Evolutionary conservation across 1,284 basidiomycete species (phyloP).

Genomic region (Malassezia obtusa): DNA sequence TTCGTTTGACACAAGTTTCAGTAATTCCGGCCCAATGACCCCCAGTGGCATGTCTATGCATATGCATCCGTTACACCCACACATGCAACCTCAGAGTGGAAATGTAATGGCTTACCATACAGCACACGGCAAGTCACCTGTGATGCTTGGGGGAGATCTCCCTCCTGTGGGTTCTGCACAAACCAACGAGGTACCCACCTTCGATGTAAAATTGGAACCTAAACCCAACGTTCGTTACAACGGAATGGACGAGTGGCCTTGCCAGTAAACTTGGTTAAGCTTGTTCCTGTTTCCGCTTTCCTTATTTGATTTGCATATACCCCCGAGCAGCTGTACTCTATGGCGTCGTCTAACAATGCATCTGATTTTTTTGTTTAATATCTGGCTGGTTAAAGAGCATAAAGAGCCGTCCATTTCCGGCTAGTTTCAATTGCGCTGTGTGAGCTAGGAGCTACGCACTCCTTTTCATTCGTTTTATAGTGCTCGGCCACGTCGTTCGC

Average conservation of each 20-base stretch:
- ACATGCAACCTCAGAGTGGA: not conserved
- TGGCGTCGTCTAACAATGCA: not conserved
- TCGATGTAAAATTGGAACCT: not conserved
- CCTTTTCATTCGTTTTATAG: constrained; percentile 93
- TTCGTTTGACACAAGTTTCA: constrained; percentile 13
- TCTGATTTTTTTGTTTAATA: not conserved
- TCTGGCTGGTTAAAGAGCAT: constrained; percentile 19
- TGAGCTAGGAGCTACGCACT: constrained; percentile 55
- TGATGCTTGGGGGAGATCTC: not conserved
- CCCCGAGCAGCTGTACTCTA: not conserved
- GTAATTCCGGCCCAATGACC: constrained; percentile 12
- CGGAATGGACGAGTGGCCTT: not conserved
- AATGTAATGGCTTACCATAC: not conserved
- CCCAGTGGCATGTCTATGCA: constrained; percentile 3
- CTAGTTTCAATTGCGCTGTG: constrained; percentile 41
- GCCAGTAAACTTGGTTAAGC: not conserved
- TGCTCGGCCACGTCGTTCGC: constrained; percentile 87
- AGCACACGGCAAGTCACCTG: not conserved
- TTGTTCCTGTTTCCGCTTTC: not conserved
- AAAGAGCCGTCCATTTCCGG: constrained; percentile 39
- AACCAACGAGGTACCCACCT: not conserved
- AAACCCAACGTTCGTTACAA: constrained; percentile 3
- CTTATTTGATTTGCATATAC: not conserved
- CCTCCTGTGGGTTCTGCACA: not conserved
- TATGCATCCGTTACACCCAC: constrained; percentile 1